These are phyloP conservation scores for Boletus edulis DNA, from an alignment of 768 basidiomycete species.

Conservation along the genomic window DNA sequence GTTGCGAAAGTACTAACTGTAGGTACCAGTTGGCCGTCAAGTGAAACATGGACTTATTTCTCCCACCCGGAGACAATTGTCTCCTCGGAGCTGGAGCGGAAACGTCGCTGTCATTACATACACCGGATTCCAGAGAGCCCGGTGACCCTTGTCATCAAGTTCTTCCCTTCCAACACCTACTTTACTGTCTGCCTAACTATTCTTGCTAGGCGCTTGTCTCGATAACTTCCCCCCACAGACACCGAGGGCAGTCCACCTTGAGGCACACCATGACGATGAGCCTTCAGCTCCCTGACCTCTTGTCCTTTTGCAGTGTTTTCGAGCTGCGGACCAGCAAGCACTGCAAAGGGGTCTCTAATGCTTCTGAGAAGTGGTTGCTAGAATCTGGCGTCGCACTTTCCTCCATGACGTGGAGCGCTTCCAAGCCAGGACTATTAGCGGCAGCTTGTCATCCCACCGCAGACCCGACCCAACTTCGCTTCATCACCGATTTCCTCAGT, in stretches of 20 bases:
- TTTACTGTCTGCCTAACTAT: not conserved
- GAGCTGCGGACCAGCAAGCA: slow-evolving; percentile 29
- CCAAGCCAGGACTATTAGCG: slow-evolving; percentile 51
- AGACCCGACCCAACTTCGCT: slow-evolving; percentile 53
- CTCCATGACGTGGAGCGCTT: slow-evolving; percentile 22
- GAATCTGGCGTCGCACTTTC: slow-evolving; percentile 20
- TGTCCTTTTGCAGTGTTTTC: slow-evolving; percentile 23
- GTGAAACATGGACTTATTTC: slow-evolving; percentile 6
- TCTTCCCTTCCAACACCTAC: slow-evolving; percentile 8
- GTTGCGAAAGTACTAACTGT: not conserved
- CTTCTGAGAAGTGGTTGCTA: slow-evolving; percentile 30
- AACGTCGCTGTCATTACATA: slow-evolving; percentile 18
- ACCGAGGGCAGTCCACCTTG: not conserved
- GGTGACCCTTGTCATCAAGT: not conserved
- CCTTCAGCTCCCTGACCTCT: slow-evolving; percentile 31
- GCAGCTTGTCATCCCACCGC: slow-evolving; percentile 58
- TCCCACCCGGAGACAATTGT: not conserved
- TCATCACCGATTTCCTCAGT: slow-evolving; percentile 50
- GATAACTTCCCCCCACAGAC: not conserved
- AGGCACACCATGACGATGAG: slow-evolving; percentile 20
- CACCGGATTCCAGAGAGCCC: not conserved
- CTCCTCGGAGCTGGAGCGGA: slow-evolving; percentile 22
- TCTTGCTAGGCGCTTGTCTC: not conserved
- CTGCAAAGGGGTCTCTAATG: slow-evolving; percentile 25
- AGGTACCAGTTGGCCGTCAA: not conserved